Evolutionary conservation across 2,329 filamentous ascomycete genomes (phyloP), one percentile per base, ranked within the genome.

Genomic region (Aspergillus sp.): DNA sequence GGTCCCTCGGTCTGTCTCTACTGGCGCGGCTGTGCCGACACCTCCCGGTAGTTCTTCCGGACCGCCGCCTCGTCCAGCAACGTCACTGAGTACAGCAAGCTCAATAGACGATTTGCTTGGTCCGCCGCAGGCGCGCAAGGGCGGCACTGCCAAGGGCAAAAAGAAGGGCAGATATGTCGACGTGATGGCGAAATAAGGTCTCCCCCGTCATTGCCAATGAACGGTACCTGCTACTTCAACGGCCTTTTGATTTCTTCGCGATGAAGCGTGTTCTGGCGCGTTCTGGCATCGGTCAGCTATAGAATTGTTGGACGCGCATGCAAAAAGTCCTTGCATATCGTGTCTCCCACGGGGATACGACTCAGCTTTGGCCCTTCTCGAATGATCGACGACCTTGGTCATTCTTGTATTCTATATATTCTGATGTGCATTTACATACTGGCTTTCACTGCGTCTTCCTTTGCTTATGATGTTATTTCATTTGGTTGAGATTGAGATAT

Each of bases 91-190:
- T 72, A 91, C 90, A 66, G 90, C 91, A n/a, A 95, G 87, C 71
- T 94, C 88, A 63, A 95, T 99, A 66, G 94, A 99, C 64, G 94
- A 99, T 70, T 77, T 99, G 57, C 77, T 99, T 19, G 89, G 89
- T 4, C 86, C 88, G 4, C 84, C 88, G 3, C 83, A 80, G 25
- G 82, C 88, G 16, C 82, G 89, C 58, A 92, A 88, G 54, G 81
- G 81, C 2, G 73, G 68, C 63, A 76, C 79, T 4, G 80, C 80
- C 66, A 88, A 84, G 70, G 90, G 88, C 71, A 78, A 83, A 64
- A 90, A 91, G 78, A 96, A 91, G 79, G 85, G 87, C 19, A 88
- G 91, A 25, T 99, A 99, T 78, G 87, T 99, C 25, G 94, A 99
- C 80, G 91, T 99, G 55, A 97, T 97, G 91, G 88, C 88, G 9